These are phyloP conservation scores for Pontederia crassipes DNA, from an alignment of 176 grass and related monocot species.

Conservation along the genomic window DNA sequence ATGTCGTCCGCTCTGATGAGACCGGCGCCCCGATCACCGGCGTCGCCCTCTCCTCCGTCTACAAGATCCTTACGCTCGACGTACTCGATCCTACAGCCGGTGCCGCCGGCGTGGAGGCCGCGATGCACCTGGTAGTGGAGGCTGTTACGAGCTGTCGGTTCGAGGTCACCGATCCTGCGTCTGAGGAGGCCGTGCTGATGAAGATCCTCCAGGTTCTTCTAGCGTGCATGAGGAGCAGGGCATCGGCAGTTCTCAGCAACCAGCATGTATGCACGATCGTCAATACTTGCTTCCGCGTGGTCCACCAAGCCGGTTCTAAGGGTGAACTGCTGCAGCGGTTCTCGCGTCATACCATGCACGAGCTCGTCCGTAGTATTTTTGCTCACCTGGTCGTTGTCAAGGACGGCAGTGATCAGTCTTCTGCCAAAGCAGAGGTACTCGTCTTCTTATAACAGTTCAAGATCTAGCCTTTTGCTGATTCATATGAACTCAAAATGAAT, in stretches of 20 bases:
- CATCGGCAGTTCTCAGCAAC: slow-evolving; percentile 46
- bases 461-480: neutral
- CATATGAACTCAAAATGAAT: neutral
- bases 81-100: slow-evolving; percentile 14
- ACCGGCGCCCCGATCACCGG: slow-evolving; percentile 65
- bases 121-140: slow-evolving; percentile 70
- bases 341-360: slow-evolving; percentile 69
- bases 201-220: slow-evolving; percentile 69
- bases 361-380: slow-evolving; percentile 60
- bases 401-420: slow-evolving; percentile 9
- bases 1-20: slow-evolving; percentile 69
- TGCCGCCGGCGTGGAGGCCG: slow-evolving; percentile 21
- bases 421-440: slow-evolving; percentile 56
- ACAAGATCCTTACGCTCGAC: slow-evolving; percentile 52
- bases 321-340: slow-evolving; percentile 80
- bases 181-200: slow-evolving; percentile 83
- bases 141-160: slow-evolving; percentile 69
- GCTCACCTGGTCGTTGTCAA: slow-evolving; percentile 37
- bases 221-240: slow-evolving; percentile 50
- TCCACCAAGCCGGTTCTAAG: slow-evolving; percentile 62
- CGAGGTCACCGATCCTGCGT: slow-evolving; percentile 50
- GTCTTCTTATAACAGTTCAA: neutral
- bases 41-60: slow-evolving; percentile 54
- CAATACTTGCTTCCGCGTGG: slow-evolving; percentile 86
- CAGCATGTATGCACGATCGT: slow-evolving; percentile 91